phyloP scores from a whole-genome alignment of 306 rosid genomes.

The Elaeagnus macrophylla region DNA sequence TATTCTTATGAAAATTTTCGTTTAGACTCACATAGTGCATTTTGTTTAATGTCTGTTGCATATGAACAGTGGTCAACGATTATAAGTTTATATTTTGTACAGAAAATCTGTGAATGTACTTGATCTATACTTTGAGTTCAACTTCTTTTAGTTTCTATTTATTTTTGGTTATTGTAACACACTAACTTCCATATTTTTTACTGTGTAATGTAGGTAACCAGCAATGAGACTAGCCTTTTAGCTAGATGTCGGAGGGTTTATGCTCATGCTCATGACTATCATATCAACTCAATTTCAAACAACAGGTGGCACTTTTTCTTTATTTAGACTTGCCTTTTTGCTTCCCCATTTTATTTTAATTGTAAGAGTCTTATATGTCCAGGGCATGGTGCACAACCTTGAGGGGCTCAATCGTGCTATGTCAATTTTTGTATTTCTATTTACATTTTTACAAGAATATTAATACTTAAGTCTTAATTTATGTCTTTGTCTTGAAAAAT shows the following conservation, averaged over 20 bases:
- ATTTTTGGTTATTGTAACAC: constrained; percentile 8
- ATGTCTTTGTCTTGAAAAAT: no score
- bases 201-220: constrained; percentile 34
- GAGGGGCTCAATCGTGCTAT: no score
- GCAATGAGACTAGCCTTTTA: constrained; percentile 26
- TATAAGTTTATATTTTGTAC: neutral
- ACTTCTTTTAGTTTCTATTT: constrained; percentile 6
- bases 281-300: constrained; percentile 65
- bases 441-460: neutral
- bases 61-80: no score
- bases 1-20: no score
- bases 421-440: neutral
- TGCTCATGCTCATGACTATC: constrained; percentile 57
- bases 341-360: no score
- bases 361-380: no score
- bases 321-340: no score
- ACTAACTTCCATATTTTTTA: constrained; percentile 22
- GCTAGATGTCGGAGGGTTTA: constrained; percentile 56
- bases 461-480: no score
- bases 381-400: no score
- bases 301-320: constrained; percentile 37
- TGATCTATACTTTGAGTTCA: constrained; percentile 4
- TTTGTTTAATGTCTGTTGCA: no score
- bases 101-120: no score
- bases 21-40: no score